Conservation (phyloP, 768 basidiomycete genomes). For the Lentinula sp. region DNA sequence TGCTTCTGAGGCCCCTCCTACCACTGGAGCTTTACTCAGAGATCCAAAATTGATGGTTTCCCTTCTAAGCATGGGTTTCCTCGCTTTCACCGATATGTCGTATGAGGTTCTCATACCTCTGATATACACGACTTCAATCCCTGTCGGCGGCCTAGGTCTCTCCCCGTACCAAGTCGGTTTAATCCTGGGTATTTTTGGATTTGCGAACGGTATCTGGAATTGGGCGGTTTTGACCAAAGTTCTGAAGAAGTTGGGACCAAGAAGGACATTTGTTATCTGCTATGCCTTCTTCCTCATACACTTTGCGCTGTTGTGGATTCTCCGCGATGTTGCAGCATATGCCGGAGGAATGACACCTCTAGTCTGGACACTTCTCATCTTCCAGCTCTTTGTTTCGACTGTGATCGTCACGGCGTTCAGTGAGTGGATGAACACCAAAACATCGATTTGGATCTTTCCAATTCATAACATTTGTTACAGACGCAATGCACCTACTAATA, state of each 20-base stretch:
- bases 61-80: conserved; percentile 18
- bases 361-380: conserved; percentile 23
- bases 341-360: conserved; percentile 25
- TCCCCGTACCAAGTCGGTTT: conserved; percentile 43
- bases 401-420: conserved; percentile 28
- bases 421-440: conserved; percentile 13
- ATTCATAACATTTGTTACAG: conserved; percentile 23
- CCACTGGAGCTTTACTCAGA: conserved; percentile 16
- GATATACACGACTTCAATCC: conserved; percentile 39
- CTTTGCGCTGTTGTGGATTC: conserved; percentile 10
- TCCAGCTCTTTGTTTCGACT: conserved; percentile 25
- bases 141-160: conserved; percentile 47
- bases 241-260: conserved; percentile 49
- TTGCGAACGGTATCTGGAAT: conserved; percentile 50
- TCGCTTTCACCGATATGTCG: conserved; percentile 22
- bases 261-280: conserved; percentile 37
- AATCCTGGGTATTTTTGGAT: conserved; percentile 40
- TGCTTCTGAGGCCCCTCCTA: conserved; percentile 5
- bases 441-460: background rate
- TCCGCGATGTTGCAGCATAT: conserved; percentile 18
- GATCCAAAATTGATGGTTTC: conserved; percentile 18
- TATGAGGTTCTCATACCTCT: conserved; percentile 20
- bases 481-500: conserved; percentile 36
- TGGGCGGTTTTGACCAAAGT: conserved; percentile 43
- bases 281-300: conserved; percentile 18